These are phyloP conservation scores for Orbilia oligospora DNA, from an alignment of 2,329 filamentous ascomycete genomes.

Conservation along the genomic window DNA sequence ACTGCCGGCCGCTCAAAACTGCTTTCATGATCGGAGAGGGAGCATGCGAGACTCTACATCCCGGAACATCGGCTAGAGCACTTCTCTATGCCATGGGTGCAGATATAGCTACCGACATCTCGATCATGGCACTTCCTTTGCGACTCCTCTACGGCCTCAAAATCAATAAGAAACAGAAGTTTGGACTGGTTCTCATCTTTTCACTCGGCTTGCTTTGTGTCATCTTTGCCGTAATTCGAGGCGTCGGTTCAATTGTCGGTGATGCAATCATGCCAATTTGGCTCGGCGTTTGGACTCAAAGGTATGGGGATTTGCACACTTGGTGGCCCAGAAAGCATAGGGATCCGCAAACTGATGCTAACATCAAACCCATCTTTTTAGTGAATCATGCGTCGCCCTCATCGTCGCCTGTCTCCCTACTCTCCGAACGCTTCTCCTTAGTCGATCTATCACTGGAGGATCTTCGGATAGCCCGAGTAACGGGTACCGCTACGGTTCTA, in stretches of 20 bases:
- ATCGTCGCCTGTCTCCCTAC: conserved; percentile 58
- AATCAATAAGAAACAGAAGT: conserved; percentile 64
- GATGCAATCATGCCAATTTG: conserved; percentile 57
- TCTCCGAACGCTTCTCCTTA: conserved; percentile 54
- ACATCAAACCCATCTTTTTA: conserved; percentile 4
- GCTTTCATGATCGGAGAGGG: conserved; percentile 64
- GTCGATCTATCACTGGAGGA: conserved; percentile 41
- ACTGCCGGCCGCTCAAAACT: conserved; percentile 64
- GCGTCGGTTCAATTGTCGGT: conserved; percentile 57
- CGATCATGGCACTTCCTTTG: conserved; percentile 65
- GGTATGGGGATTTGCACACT: conserved; percentile 24
- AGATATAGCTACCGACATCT: conserved; percentile 65
- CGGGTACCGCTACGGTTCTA: conserved; percentile 53
- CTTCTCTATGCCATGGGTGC: conserved; percentile 64
- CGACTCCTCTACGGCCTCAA: conserved; percentile 65
- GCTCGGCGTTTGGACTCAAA: conserved; percentile 58
- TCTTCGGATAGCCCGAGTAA: conserved; percentile 27
- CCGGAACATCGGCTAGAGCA: conserved; percentile 52
- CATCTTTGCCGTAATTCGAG: conserved; percentile 65
- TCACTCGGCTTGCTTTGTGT: conserved; percentile 65
- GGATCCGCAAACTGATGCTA: neutral
- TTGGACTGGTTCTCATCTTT: conserved; percentile 64
- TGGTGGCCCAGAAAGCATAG: neutral
- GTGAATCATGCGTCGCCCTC: conserved; percentile 57
- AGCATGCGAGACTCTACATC: conserved; percentile 56